Conservation (phyloP, 345 rosid species). For the Eucalyptus shirleyi region DNA sequence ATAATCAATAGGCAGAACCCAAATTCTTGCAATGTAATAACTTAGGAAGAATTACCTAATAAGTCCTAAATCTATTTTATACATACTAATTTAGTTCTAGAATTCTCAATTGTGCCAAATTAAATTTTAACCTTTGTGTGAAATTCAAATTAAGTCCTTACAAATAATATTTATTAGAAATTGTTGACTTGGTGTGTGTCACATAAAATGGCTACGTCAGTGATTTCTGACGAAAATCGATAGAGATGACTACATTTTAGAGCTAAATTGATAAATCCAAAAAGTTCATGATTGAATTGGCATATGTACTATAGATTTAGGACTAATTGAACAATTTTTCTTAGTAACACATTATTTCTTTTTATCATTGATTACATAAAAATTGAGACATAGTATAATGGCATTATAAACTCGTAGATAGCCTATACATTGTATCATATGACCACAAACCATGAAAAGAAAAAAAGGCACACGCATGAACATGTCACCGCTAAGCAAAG, state of each 20-base stretch:
- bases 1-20: background rate
- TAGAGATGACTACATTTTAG: no score
- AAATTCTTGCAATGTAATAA: background rate
- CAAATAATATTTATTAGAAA: no score
- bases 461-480: background rate
- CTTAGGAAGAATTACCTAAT: background rate
- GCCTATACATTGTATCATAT: background rate
- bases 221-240: no score
- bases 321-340: no score
- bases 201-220: no score
- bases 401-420: background rate
- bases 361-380: no score
- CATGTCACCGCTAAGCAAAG: background rate
- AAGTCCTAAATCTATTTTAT: background rate
- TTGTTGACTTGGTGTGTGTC: background rate
- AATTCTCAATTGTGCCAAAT: no score
- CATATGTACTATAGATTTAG: no score
- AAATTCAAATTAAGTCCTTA: background rate
- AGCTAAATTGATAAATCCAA: background rate
- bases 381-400: background rate
- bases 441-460: background rate
- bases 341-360: no score
- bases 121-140: background rate
- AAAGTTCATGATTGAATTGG: no score
- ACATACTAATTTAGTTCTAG: no score